phyloP scores from a whole-genome alignment of 106 monocot genomes.

The Acanthochlamys bracteata region DNA sequence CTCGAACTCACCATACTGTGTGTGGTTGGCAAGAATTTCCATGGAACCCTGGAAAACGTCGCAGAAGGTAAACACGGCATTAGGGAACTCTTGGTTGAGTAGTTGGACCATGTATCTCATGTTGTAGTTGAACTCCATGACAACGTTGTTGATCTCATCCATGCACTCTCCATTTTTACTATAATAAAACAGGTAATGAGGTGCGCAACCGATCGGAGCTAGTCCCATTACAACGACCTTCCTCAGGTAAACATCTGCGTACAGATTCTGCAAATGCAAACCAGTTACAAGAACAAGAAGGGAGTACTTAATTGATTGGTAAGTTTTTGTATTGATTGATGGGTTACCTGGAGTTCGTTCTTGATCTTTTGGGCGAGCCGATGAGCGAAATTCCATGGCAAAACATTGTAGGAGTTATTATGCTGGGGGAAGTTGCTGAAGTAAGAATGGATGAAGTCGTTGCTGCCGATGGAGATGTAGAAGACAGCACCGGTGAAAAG shows the following conservation, averaged over 20 bases:
- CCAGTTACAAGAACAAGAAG: too few species aligned
- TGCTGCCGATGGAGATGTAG: slow-evolving; percentile 85
- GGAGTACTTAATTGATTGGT: too few species aligned
- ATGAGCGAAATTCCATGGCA: slow-evolving; percentile 72
- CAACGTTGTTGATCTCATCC: slow-evolving; percentile 51
- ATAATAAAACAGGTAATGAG: slow-evolving; percentile 59
- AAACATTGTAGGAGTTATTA: slow-evolving; percentile 35
- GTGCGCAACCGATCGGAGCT: slow-evolving; percentile 73
- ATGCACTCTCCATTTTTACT: slow-evolving; percentile 42
- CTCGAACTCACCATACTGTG: slow-evolving; percentile 47
- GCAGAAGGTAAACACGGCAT: slow-evolving; percentile 41
- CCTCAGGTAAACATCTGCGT: slow-evolving; percentile 38
- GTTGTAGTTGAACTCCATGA: slow-evolving; percentile 55
- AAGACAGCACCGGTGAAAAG: slow-evolving; percentile 53
- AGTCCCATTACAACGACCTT: slow-evolving; percentile 76
- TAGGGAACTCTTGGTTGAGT: slow-evolving; percentile 38
- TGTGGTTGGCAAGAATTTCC: slow-evolving; percentile 46
- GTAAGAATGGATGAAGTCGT: slow-evolving; percentile 90
- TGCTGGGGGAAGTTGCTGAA: slow-evolving; percentile 45
- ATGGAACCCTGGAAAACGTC: slow-evolving; percentile 72
- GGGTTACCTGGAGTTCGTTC: slow-evolving; percentile 55
- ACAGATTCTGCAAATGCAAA: slow-evolving; percentile 42
- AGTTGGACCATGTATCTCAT: slow-evolving; percentile 44
- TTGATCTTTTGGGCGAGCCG: slow-evolving; percentile 35
- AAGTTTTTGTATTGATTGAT: too few species aligned